phyloP scores from a whole-genome alignment of 768 basidiomycete species.

The Neoboletus subvelutipes region DNA sequence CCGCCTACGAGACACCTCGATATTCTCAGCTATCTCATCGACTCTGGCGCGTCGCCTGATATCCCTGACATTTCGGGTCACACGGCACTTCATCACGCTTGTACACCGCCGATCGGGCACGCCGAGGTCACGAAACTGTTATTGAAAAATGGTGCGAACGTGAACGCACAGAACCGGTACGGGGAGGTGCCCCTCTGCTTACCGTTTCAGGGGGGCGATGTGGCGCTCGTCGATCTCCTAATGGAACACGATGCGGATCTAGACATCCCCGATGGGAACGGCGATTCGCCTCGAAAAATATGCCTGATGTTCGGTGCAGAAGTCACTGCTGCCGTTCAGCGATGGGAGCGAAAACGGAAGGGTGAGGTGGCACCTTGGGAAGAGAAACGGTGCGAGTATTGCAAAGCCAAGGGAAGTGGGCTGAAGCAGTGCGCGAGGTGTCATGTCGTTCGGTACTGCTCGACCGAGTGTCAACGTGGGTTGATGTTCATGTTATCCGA shows the following conservation, averaged over 20 bases:
- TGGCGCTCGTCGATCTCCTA: conserved; percentile 41
- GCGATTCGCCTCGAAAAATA: conserved; percentile 31
- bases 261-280: conserved; percentile 41
- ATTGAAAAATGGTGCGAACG: conserved; percentile 47
- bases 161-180: conserved; percentile 48
- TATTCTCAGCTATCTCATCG: conserved; percentile 42
- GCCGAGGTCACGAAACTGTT: conserved; percentile 38
- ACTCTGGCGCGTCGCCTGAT: conserved; percentile 40
- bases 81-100: conserved; percentile 51
- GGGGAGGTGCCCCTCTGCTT: conserved; percentile 44
- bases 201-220: conserved; percentile 35
- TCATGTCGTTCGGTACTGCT: conserved; percentile 50
- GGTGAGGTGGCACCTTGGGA: conserved; percentile 43
- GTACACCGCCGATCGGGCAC: conserved; percentile 28
- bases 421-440: conserved; percentile 48
- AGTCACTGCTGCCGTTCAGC: conserved; percentile 43
- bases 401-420: conserved; percentile 28
- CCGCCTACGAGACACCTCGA: conserved; percentile 30
- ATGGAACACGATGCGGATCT: conserved; percentile 51
- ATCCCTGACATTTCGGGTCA: conserved; percentile 45
- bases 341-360: conserved; percentile 47
- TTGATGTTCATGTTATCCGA: not conserved
- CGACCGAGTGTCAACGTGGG: conserved; percentile 54
- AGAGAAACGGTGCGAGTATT: conserved; percentile 46
- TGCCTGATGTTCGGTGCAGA: conserved; percentile 41